phyloP scores from a whole-genome alignment of 805 yeast species.

The Candida ortonii region DNA sequence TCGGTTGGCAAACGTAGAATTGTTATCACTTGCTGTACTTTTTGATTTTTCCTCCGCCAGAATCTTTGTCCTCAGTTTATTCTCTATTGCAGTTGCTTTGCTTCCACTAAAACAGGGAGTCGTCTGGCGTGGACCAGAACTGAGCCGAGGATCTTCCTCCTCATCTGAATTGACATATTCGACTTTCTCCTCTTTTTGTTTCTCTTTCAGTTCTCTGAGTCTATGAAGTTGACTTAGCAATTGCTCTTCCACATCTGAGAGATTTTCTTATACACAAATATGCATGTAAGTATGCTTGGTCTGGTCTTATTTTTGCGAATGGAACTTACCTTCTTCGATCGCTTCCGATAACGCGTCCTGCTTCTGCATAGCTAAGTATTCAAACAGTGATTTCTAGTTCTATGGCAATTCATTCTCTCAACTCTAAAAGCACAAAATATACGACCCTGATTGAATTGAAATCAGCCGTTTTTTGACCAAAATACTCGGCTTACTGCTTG shows the following conservation, averaged over 20 bases:
- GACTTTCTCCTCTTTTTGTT: constrained; percentile 15
- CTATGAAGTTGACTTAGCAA: constrained; percentile 21
- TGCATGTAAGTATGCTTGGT: constrained; percentile 9
- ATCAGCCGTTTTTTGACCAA: no score
- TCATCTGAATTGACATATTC: constrained; percentile 27
- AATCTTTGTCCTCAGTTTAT: constrained; percentile 9
- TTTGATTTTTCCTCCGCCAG: background rate
- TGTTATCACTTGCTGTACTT: background rate
- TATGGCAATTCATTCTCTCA: constrained; percentile 9
- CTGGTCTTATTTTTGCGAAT: background rate
- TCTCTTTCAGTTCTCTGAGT: constrained; percentile 20
- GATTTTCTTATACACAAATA: constrained; percentile 10
- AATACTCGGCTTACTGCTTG: no score
- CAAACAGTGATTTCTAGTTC: constrained; percentile 7
- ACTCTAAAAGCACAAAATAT: no score
- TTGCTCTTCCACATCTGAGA: constrained; percentile 26
- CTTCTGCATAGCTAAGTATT: no score
- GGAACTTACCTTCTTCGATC: constrained; percentile 11
- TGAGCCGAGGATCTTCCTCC: constrained; percentile 27
- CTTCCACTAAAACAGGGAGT: constrained; percentile 15
- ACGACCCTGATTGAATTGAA: no score
- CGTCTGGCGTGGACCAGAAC: constrained; percentile 11
- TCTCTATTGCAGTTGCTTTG: constrained; percentile 10
- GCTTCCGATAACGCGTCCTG: no score
- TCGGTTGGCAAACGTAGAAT: constrained; percentile 12